A percentile compares a stretch with the other conserved stretches of the same genome.
Conservation (phyloP, 2,329 filamentous ascomycete species). For the Tolypocladium paradoxum region DNA sequence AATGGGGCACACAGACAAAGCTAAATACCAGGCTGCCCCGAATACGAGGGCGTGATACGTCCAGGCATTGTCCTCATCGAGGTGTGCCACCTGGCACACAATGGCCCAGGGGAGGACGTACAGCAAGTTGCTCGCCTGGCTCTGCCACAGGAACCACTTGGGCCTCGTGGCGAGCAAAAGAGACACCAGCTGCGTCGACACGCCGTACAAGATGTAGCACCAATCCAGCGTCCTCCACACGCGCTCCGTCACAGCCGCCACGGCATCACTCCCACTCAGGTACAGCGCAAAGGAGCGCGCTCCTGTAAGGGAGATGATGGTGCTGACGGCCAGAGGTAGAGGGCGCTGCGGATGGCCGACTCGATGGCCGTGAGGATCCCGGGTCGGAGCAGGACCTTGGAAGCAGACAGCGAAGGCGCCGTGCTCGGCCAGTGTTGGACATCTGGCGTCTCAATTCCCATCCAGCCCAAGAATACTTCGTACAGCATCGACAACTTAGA, state of each 20-base stretch:
- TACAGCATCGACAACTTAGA: no score
- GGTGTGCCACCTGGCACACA: conserved; percentile 36
- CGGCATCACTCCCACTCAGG: conserved; percentile 43
- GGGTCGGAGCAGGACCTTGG: conserved; percentile 43
- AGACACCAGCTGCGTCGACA: conserved; percentile 53
- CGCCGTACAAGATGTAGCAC: conserved; percentile 61
- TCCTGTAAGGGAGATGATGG: conserved; percentile 50
- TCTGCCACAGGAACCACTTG: conserved; percentile 58
- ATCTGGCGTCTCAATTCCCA: no score
- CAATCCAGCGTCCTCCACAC: conserved; percentile 56
- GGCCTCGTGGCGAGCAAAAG: conserved; percentile 54
- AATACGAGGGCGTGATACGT: conserved; percentile 57
- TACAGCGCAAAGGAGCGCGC: conserved; percentile 51
- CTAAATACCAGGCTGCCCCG: conserved; percentile 59
- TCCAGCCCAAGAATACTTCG: no score
- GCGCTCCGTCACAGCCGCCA: conserved; percentile 48
- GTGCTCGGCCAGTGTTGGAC: neutral
- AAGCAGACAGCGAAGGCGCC: conserved; percentile 27
- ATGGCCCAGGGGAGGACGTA: conserved; percentile 65
- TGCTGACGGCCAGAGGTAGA: conserved; percentile 59
- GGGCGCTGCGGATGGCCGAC: conserved; percentile 54
- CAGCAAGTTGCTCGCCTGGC: conserved; percentile 52
- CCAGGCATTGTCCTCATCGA: conserved; percentile 49
- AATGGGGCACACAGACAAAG: conserved; percentile 44
- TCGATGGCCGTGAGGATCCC: conserved; percentile 51